Evolutionary conservation across 495 filamentous ascomycete genomes (phyloP).

Genomic region (Letharia lupina): DNA sequence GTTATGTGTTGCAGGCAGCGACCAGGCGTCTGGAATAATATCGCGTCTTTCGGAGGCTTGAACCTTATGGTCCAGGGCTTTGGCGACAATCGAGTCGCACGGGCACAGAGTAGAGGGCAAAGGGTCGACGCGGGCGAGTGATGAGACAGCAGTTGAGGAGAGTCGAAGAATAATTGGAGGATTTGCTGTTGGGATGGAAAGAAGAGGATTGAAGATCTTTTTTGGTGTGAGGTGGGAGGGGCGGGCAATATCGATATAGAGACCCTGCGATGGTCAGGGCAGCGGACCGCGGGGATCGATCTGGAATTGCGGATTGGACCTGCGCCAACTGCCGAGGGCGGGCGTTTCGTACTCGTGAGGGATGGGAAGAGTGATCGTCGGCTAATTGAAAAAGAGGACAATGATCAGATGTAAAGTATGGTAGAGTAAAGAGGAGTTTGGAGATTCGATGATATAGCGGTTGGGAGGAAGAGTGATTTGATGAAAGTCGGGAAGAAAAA

Average conservation of each 20-base stretch:
- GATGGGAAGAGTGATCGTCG: conserved; percentile 4
- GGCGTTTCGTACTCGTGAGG: conserved; percentile 3
- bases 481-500: no score
- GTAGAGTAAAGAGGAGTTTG: no score
- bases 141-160: not conserved
- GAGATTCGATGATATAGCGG: not conserved
- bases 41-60: conserved; percentile 5
- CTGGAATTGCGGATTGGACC: not conserved
- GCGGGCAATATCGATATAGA: conserved; percentile 9
- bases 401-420: not conserved
- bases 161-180: not conserved
- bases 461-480: not conserved
- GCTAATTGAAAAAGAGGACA: conserved; percentile 4
- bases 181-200: not conserved
- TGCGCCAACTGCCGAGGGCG: conserved; percentile 4
- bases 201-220: not conserved
- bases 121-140: conserved; percentile 8
- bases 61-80: not conserved
- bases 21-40: conserved; percentile 1
- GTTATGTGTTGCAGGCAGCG: conserved; percentile 1
- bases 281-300: conserved; percentile 18
- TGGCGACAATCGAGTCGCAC: conserved; percentile 7
- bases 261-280: conserved; percentile 18
- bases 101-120: not conserved
- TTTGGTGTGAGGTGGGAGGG: not conserved